phyloP scores from a whole-genome alignment of 208 protist genomes.

The Trypanosoma cruzi region DNA sequence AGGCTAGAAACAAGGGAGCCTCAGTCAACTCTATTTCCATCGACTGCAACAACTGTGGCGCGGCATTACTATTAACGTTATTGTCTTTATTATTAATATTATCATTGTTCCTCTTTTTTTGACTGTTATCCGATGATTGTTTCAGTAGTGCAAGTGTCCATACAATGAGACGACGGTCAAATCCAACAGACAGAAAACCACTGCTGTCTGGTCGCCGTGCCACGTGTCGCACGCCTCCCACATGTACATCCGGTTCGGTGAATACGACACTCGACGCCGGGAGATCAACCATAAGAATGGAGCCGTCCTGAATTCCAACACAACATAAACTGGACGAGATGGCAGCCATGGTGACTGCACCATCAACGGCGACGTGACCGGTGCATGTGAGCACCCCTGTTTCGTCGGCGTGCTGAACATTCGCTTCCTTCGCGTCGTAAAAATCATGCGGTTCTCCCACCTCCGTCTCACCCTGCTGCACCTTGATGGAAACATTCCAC shows the following conservation, averaged over 20 bases:
- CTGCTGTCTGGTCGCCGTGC: constrained; percentile 44
- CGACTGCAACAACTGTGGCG: constrained; percentile 57
- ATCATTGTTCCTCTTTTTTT: background rate
- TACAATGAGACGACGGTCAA: constrained; percentile 79
- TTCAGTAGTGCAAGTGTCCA: constrained; percentile 78
- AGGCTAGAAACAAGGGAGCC: constrained; percentile 88
- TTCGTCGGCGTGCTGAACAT: constrained; percentile 50
- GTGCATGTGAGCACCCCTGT: constrained; percentile 58
- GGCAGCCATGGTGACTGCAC: constrained; percentile 56
- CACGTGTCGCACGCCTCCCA: constrained; percentile 78
- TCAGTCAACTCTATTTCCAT: constrained; percentile 95
- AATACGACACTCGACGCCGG: constrained; percentile 79
- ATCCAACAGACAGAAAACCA: constrained; percentile 80
- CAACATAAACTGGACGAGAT: constrained; percentile 71
- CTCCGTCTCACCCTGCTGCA: constrained; percentile 37
- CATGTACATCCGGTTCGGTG: constrained; percentile 82
- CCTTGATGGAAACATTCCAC: constrained; percentile 65
- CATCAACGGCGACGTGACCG: constrained; percentile 46
- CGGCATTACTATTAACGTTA: constrained; percentile 6
- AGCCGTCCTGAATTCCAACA: constrained; percentile 73
- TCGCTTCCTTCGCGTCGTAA: constrained; percentile 77
- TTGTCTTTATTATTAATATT: background rate
- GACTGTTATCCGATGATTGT: background rate
- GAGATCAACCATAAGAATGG: constrained; percentile 69
- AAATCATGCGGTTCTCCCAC: constrained; percentile 58